Conservation (phyloP, 2,329 filamentous ascomycete genomes). For the Seiridium cupressi region DNA sequence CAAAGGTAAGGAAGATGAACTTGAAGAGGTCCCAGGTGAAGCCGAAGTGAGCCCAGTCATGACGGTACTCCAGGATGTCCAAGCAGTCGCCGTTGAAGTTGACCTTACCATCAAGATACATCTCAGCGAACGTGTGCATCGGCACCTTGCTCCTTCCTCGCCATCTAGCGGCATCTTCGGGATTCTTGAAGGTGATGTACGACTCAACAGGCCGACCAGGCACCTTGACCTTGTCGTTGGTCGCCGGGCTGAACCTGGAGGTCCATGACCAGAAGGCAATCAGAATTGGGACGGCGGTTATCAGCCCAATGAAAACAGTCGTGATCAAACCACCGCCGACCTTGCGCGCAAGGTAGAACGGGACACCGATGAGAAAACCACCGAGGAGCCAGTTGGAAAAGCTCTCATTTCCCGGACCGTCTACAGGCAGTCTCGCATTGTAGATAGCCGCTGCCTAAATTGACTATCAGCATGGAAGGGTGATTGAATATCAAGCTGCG, state of each 20-base stretch:
- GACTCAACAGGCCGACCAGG: slow-evolving; percentile 83
- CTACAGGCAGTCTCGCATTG: slow-evolving; percentile 87
- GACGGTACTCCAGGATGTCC: slow-evolving; percentile 84
- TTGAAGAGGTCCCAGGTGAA: slow-evolving; percentile 82
- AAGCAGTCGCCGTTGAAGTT: slow-evolving; percentile 90
- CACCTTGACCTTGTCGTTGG: slow-evolving; percentile 82
- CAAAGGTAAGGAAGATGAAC: slow-evolving; percentile 80
- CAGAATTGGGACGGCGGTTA: slow-evolving; percentile 67
- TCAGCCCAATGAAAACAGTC: slow-evolving; percentile 67
- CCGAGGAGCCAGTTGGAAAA: slow-evolving; percentile 82
- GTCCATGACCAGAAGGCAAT: slow-evolving; percentile 75
- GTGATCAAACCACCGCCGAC: slow-evolving; percentile 81
- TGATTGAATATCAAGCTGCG: neutral
- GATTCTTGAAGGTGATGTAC: slow-evolving; percentile 77
- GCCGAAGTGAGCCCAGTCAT: slow-evolving; percentile 90
- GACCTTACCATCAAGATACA: slow-evolving; percentile 90
- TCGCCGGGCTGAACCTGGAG: slow-evolving; percentile 77
- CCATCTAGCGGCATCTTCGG: slow-evolving; percentile 42
- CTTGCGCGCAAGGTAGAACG: slow-evolving; percentile 76
- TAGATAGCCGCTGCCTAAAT: slow-evolving; percentile 79
- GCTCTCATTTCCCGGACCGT: slow-evolving; percentile 74
- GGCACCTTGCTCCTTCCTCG: slow-evolving; percentile 66
- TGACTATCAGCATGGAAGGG: neutral
- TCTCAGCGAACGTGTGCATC: slow-evolving; percentile 90
- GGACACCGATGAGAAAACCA: slow-evolving; percentile 65